A percentile compares a stretch with the other conserved stretches of the same genome.
Evolutionary conservation across 2,329 filamentous ascomycete species (phyloP).

Genomic region (Aspergillus novofumigatus): DNA sequence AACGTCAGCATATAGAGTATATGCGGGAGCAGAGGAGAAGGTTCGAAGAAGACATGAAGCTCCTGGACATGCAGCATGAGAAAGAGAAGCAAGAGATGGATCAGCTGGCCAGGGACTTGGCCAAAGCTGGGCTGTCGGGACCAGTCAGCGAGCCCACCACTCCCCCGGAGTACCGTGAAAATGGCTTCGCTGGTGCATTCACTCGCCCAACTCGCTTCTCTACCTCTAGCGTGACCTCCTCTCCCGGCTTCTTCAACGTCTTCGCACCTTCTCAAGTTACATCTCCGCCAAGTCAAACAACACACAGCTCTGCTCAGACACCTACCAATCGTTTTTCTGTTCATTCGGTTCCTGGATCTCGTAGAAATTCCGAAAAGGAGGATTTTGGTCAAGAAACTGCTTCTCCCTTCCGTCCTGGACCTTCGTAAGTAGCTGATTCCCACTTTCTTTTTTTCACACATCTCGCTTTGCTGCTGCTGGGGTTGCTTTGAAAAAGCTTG

Average conservation of each 20-base stretch:
- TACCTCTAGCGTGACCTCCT: constrained; percentile 78
- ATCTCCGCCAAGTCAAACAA: constrained; percentile 66
- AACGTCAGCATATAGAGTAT: constrained; percentile 86
- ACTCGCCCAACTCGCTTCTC: constrained; percentile 86
- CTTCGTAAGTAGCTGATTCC: constrained; percentile 63
- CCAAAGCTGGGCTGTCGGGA: constrained; percentile 55
- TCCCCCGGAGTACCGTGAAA: constrained; percentile 85
- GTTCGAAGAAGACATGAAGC: constrained; percentile 89
- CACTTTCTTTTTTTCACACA: background rate
- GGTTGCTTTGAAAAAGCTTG: background rate
- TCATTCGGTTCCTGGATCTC: constrained; percentile 78
- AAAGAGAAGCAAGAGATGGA: constrained; percentile 79
- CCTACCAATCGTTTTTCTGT: constrained; percentile 68
- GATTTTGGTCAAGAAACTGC: constrained; percentile 64
- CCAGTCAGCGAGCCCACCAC: constrained; percentile 94
- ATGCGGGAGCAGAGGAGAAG: constrained; percentile 83
- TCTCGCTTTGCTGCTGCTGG: background rate
- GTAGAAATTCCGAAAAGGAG: constrained; percentile 86
- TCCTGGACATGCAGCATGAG: constrained; percentile 79
- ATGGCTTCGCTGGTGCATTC: constrained; percentile 73
- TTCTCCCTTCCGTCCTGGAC: constrained; percentile 65
- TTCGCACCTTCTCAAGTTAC: constrained; percentile 72
- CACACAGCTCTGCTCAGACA: constrained; percentile 45
- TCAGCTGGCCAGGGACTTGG: constrained; percentile 76
- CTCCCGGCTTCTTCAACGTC: constrained; percentile 69